Percentiles rank a stretch among this genome's conserved stretches.
Conservation (phyloP, 2,329 filamentous ascomycete species). For the Clonostachys solani region DNA sequence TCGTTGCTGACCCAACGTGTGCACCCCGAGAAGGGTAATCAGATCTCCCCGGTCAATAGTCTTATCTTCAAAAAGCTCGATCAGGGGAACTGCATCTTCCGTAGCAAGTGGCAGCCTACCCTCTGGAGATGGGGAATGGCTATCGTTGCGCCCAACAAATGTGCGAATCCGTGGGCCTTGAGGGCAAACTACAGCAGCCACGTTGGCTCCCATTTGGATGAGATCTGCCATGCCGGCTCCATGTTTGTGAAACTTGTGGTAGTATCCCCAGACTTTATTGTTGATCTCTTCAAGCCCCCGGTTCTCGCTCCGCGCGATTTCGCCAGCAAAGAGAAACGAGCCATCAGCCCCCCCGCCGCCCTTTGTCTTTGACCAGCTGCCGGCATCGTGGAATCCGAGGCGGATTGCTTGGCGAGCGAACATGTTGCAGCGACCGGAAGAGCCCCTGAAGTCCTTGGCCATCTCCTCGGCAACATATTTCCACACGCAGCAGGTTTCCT, state of each 20-base stretch:
- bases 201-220: slow-evolving; percentile 42
- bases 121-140: slow-evolving; percentile 24
- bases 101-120: slow-evolving; percentile 35
- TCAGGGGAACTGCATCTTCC: slow-evolving; percentile 32
- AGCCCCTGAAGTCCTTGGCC: slow-evolving; percentile 21
- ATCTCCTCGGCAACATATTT: slow-evolving; percentile 30
- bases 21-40: slow-evolving; percentile 47
- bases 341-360: slow-evolving; percentile 39
- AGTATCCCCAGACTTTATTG: slow-evolving; percentile 25
- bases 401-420: slow-evolving; percentile 33
- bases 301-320: slow-evolving; percentile 34
- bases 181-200: slow-evolving; percentile 39
- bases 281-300: slow-evolving; percentile 38
- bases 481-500: slow-evolving; percentile 36
- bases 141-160: slow-evolving; percentile 44
- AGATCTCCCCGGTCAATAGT: slow-evolving; percentile 42
- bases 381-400: slow-evolving; percentile 40
- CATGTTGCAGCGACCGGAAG: slow-evolving; percentile 29
- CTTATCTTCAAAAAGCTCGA: slow-evolving; percentile 43
- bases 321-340: slow-evolving; percentile 28
- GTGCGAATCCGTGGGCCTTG: slow-evolving; percentile 38
- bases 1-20: slow-evolving; percentile 42
- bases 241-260: slow-evolving; percentile 28
- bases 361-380: slow-evolving; percentile 28
- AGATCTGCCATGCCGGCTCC: slow-evolving; percentile 45